phyloP scores from a whole-genome alignment of 805 yeast genomes.

The Limtongozyma cylindracea region DNA sequence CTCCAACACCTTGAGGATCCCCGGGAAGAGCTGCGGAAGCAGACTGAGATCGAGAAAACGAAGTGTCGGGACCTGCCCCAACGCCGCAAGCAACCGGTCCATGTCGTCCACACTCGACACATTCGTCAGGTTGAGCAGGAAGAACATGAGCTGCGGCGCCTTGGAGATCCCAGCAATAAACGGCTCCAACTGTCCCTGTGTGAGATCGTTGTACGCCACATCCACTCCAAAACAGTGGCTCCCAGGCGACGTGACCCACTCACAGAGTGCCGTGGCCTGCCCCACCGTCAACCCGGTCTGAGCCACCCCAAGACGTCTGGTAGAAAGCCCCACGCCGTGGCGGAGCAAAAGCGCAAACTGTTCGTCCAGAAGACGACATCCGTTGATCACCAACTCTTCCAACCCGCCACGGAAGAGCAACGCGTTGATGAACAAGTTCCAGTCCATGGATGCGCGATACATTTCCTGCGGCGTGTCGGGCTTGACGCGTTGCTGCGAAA shows the following conservation, averaged over 20 bases:
- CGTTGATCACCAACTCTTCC: conserved; percentile 31
- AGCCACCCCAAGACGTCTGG: conserved; percentile 27
- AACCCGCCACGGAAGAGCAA: conserved; percentile 21
- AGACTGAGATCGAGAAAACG: conserved; percentile 28
- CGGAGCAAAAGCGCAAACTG: conserved; percentile 15
- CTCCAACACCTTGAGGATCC: conserved; percentile 15
- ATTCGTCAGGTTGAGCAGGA: conserved; percentile 24
- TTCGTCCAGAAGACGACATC: conserved; percentile 19
- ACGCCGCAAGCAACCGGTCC: conserved; percentile 9
- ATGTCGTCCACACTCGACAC: conserved; percentile 15
- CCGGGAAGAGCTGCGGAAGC: conserved; percentile 24
- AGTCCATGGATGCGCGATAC: conserved; percentile 21
- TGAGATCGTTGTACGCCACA: conserved; percentile 25
- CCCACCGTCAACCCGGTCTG: conserved; percentile 17
- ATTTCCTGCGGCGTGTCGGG: conserved; percentile 12
- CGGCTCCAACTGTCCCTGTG: conserved; percentile 18
- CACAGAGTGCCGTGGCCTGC: conserved; percentile 15
- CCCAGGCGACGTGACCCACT: conserved; percentile 18
- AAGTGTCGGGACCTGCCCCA: conserved; percentile 13
- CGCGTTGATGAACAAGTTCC: conserved; percentile 20
- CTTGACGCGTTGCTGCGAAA: conserved; percentile 28
- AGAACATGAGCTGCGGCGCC: conserved; percentile 17
- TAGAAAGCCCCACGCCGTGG: conserved; percentile 13
- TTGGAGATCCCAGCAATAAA: no score
- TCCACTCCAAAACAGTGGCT: conserved; percentile 28